Conservation (phyloP, 225 moss, liverwort and hornwort species). For the Pseudisothecium myosuroides region DNA sequence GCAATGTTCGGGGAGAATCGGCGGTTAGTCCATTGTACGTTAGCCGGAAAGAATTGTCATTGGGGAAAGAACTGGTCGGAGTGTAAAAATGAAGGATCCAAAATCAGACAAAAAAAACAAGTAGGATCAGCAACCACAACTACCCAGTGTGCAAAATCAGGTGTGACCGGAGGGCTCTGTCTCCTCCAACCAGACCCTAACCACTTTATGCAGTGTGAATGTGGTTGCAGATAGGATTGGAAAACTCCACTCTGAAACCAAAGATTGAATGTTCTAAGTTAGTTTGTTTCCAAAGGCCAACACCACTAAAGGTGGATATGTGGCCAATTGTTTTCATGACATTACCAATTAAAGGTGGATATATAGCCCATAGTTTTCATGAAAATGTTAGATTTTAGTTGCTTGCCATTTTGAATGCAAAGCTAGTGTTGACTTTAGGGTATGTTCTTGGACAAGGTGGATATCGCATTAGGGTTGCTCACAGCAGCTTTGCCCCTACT, state of each 20-base stretch:
- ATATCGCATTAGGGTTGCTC: neutral
- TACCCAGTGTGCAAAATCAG: neutral
- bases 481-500: accelerated
- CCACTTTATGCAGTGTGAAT: too few relatives aligned
- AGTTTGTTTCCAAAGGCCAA: too few relatives aligned
- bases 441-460: neutral
- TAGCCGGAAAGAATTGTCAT: neutral
- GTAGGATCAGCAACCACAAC: neutral
- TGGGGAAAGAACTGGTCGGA: neutral
- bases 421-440: too few relatives aligned
- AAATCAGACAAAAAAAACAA: neutral
- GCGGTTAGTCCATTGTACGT: neutral
- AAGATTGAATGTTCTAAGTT: too few relatives aligned
- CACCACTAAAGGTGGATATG: neutral
- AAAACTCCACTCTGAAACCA: too few relatives aligned
- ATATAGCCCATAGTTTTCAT: neutral
- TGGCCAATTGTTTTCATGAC: neutral
- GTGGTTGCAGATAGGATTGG: too few relatives aligned
- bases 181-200: too few relatives aligned
- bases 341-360: neutral
- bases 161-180: too few relatives aligned
- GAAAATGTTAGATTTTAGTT: neutral
- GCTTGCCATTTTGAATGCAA: neutral
- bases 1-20: neutral
- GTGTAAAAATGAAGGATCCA: neutral